Percentiles rank a stretch among this genome's conserved stretches.
These are phyloP conservation scores for Beauveria rudraprayagi DNA, from an alignment of 2,329 filamentous ascomycete species.

Conservation along the genomic window DNA sequence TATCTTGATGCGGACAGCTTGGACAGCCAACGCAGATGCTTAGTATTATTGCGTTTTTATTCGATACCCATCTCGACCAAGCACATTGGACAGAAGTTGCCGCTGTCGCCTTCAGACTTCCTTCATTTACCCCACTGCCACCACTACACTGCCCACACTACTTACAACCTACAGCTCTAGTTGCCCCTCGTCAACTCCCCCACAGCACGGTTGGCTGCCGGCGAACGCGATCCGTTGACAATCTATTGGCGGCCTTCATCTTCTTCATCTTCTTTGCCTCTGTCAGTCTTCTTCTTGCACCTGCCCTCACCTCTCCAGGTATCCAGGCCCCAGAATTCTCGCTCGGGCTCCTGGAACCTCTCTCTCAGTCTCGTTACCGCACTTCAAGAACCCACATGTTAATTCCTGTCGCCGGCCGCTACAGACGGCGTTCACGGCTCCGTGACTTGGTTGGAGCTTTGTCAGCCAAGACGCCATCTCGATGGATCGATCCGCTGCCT, in stretches of 20 bases:
- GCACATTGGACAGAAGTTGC: too few relatives aligned
- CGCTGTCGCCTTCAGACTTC: neutral
- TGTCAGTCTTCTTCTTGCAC: neutral
- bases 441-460: conserved; percentile 40
- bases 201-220: conserved; percentile 25
- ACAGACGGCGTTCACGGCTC: conserved; percentile 47
- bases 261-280: neutral
- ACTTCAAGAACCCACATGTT: conserved; percentile 43
- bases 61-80: too few relatives aligned
- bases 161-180: neutral
- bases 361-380: neutral
- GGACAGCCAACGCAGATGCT: too few relatives aligned
- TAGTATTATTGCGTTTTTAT: too few relatives aligned
- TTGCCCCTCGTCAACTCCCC: conserved; percentile 26
- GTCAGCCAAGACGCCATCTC: neutral
- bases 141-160: neutral
- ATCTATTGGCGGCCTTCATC: neutral
- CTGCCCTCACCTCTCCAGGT: neutral
- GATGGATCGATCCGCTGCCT: conserved; percentile 46
- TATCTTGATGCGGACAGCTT: too few relatives aligned
- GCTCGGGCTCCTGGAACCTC: conserved; percentile 1
- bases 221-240: neutral
- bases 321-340: conserved; percentile 7
- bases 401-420: conserved; percentile 31
- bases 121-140: neutral